A percentile compares a stretch with the other conserved stretches of the same genome.
These are phyloP conservation scores for Mesembryanthemum crystallinum DNA, from an alignment of 148 eudicot genomes.

Conservation along the genomic window DNA sequence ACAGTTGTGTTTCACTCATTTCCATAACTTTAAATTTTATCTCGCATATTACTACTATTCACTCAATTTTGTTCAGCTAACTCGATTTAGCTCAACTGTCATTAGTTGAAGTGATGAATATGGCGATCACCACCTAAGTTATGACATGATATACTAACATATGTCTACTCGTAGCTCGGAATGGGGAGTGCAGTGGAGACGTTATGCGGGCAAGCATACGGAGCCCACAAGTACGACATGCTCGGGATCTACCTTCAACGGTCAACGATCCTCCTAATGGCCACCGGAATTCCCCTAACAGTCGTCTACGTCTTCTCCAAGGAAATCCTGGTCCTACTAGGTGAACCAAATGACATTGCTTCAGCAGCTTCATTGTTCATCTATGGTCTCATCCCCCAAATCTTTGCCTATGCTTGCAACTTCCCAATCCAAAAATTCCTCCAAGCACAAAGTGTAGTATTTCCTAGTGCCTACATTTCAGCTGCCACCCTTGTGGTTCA, in stretches of 20 bases:
- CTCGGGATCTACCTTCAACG: slow-evolving; percentile 52
- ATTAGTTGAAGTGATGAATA: no score
- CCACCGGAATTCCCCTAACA: slow-evolving; percentile 36
- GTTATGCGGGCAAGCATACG: slow-evolving; percentile 61
- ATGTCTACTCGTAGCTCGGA: slow-evolving; percentile 39
- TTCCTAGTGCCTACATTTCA: slow-evolving; percentile 47
- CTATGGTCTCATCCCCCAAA: slow-evolving; percentile 54
- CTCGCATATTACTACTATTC: no score
- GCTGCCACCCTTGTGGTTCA: slow-evolving; percentile 33
- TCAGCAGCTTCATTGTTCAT: slow-evolving; percentile 39
- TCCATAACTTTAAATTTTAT: no score
- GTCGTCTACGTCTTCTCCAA: slow-evolving; percentile 42
- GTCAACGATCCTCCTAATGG: slow-evolving; percentile 38
- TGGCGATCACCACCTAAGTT: no score
- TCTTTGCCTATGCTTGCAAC: slow-evolving; percentile 48
- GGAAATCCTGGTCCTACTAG: slow-evolving; percentile 35
- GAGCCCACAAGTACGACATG: slow-evolving; percentile 46
- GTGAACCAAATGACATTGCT: slow-evolving; percentile 43
- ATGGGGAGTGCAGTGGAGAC: slow-evolving; percentile 73
- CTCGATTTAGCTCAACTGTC: no score
- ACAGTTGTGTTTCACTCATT: no score
- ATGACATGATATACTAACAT: no score
- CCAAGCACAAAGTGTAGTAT: slow-evolving; percentile 48
- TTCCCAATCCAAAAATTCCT: slow-evolving; percentile 57
- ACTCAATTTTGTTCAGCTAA: no score